Conservation (phyloP, 1,284 basidiomycete genomes). For the Trichosporon sp. region DNA sequence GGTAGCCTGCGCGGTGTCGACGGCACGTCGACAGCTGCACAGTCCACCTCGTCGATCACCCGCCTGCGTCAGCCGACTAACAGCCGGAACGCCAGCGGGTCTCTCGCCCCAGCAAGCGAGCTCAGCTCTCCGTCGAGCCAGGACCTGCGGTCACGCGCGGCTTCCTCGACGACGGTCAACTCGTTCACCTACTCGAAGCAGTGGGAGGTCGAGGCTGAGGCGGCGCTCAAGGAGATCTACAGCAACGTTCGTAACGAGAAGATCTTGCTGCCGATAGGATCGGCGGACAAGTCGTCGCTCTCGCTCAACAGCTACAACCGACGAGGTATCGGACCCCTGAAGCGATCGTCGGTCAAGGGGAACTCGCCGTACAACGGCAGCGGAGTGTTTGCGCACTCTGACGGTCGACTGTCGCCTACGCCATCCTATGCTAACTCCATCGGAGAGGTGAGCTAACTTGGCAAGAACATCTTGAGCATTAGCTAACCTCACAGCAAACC, state of each 20-base stretch:
- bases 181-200: constrained; percentile 36
- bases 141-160: constrained; percentile 17
- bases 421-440: constrained; percentile 80
- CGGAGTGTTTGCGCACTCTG: constrained; percentile 48
- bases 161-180: constrained; percentile 33
- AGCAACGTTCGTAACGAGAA: constrained; percentile 81
- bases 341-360: constrained; percentile 47
- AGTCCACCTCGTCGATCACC: constrained; percentile 20
- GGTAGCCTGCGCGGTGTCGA: constrained; percentile 46
- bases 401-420: constrained; percentile 79
- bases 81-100: constrained; percentile 28
- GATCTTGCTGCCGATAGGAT: constrained; percentile 67
- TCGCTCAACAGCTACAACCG: constrained; percentile 64
- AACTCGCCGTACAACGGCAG: constrained; percentile 31
- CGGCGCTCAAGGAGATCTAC: constrained; percentile 88
- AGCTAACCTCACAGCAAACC: constrained; percentile 6
- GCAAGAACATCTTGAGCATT: neutral
- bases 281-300: constrained; percentile 44
- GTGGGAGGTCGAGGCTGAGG: constrained; percentile 83
- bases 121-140: constrained; percentile 21
- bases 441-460: constrained; percentile 60
- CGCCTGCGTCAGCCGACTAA: constrained; percentile 13
- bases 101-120: constrained; percentile 18
- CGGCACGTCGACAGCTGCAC: constrained; percentile 20
- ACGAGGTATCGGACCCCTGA: neutral